Evolutionary conservation across 257 asterid species (phyloP), one percentile per base, ranked within the genome.

Genomic region (Striga asiatica): DNA sequence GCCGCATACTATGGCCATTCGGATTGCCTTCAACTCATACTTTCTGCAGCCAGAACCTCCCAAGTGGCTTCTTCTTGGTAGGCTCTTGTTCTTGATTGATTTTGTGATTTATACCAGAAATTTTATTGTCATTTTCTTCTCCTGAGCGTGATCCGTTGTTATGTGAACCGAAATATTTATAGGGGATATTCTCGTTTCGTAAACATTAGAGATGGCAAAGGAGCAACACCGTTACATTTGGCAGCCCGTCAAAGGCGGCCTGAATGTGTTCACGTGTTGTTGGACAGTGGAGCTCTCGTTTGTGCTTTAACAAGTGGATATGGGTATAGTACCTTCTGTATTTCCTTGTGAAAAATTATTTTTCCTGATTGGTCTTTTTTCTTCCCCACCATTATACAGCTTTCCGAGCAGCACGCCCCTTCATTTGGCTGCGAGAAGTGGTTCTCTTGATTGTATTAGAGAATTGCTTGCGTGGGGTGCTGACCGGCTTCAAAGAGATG

Each of bases 391-490:
- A 18, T 48, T 19, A 38, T 54, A 31, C 82, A 88, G 99, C 54
- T 88, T 72, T 63, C 85, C 82, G 0, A 93, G 96, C 14, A 87
- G 96, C 61, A 80, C 96, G 43, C 94, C 98, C n/a, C 96, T 91
- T 58, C 98, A 91, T 76, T 78, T 91, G 76, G 98, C 98, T 70
- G 98, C 98, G 32, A 78, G 98, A 74, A 82, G 89, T 14, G 98
- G 98, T 25, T 91, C 96, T 51, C 81, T 91, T 52, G 98, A 91
- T 68, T 91, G 96, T 66, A 65, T 91, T 50, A 77, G 94, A n/a
- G 89, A 91, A 38, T 66, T 91, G 72, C 76, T 91, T 18, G 96
- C 98, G 45, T 80, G 96, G 96, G 96, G 98, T 7, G 95, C 94
- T 2, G 95, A 91, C 68, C 83, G 96, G 11, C 75, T 76, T 55